Evolutionary conservation across 2,329 filamentous ascomycete genomes (phyloP).

Genomic region (Paracorniculantispora psalliotae): DNA sequence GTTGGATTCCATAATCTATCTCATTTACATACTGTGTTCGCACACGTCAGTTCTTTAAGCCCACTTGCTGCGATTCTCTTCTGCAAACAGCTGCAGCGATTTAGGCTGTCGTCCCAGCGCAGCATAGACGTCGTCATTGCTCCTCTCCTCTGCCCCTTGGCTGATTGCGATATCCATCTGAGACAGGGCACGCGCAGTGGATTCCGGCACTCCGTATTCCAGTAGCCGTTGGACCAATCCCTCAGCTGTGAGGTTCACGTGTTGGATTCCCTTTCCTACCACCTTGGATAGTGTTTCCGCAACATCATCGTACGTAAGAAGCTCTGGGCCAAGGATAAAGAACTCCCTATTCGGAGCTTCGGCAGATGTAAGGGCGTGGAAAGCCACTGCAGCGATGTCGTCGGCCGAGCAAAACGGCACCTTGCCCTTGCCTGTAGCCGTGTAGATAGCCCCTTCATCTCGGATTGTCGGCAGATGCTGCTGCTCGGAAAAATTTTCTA

Average conservation of each 20-base stretch:
- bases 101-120: neutral
- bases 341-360: neutral
- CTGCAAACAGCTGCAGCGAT: too few species aligned
- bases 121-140: neutral
- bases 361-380: neutral
- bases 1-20: too few species aligned
- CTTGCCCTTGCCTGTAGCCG: neutral
- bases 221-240: neutral
- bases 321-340: constrained; percentile 1
- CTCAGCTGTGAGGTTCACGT: too few species aligned
- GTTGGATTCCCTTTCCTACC: too few species aligned
- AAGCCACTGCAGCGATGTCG: constrained; percentile 1
- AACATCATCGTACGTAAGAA: neutral
- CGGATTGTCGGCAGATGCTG: too few species aligned
- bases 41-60: too few species aligned
- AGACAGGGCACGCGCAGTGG: neutral
- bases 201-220: neutral
- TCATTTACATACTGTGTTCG: too few species aligned
- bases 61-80: too few species aligned
- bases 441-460: neutral
- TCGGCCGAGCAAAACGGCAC: neutral
- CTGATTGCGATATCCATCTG: constrained; percentile 3
- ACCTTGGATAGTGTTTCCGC: too few species aligned
- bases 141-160: neutral
- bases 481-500: too few species aligned